Conservation (phyloP, 768 basidiomycete species). For the Austroboletus eburneus region DNA sequence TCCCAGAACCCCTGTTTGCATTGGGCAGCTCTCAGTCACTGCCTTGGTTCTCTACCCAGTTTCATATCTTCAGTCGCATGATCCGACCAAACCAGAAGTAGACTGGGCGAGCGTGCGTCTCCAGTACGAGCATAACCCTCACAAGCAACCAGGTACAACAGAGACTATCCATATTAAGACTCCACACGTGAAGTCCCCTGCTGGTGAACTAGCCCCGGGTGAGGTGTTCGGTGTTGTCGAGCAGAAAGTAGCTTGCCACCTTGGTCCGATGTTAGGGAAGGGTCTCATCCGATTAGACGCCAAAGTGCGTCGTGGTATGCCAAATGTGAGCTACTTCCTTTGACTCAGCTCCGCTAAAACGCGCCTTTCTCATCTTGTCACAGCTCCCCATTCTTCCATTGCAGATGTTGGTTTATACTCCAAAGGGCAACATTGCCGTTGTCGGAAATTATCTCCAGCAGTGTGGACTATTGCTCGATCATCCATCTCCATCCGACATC, state of each 20-base stretch:
- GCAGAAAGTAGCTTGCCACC: constrained; percentile 72
- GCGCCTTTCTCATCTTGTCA: constrained; percentile 14
- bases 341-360: constrained; percentile 12
- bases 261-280: constrained; percentile 83
- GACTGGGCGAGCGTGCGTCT: constrained; percentile 72
- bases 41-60: constrained; percentile 85
- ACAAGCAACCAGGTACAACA: constrained; percentile 42
- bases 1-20: constrained; percentile 83
- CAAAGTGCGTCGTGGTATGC: constrained; percentile 61
- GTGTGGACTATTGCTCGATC: constrained; percentile 68
- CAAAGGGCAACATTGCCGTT: constrained; percentile 85
- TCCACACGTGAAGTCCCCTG: constrained; percentile 46
- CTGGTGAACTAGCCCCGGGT: constrained; percentile 52
- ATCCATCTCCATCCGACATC: constrained; percentile 69
- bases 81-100: constrained; percentile 37
- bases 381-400: constrained; percentile 81
- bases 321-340: constrained; percentile 48
- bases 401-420: constrained; percentile 87
- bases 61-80: constrained; percentile 53
- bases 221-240: constrained; percentile 83
- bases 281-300: constrained; percentile 80
- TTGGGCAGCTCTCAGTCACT: constrained; percentile 78
- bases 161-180: constrained; percentile 80
- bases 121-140: constrained; percentile 63
- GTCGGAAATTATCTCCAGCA: constrained; percentile 74